A percentile compares a stretch with the other conserved stretches of the same genome.
phyloP scores from a whole-genome alignment of 1,284 basidiomycete species.

The Kalmanozyma brasiliensis region DNA sequence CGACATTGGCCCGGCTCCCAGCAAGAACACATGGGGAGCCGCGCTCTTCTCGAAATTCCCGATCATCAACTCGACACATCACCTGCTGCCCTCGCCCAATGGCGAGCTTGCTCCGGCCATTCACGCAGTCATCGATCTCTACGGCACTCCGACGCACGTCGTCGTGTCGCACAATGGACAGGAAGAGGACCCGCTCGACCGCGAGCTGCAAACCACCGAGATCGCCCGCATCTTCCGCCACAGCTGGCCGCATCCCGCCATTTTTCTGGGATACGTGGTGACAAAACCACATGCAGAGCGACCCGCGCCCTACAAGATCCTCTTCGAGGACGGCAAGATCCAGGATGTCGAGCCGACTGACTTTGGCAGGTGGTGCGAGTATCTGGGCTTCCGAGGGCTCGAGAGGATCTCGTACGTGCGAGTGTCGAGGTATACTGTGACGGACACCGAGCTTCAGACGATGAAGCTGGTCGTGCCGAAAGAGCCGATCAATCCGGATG shows the following conservation, averaged over 20 bases:
- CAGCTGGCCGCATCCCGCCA: slow-evolving; percentile 79
- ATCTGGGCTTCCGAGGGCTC: slow-evolving; percentile 61
- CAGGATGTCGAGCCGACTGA: slow-evolving; percentile 70
- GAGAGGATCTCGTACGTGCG: slow-evolving; percentile 61
- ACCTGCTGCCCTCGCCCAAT: slow-evolving; percentile 84
- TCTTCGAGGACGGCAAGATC: slow-evolving; percentile 70
- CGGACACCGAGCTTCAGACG: slow-evolving; percentile 64
- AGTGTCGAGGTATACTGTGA: slow-evolving; percentile 63
- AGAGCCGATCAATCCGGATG: slow-evolving; percentile 49
- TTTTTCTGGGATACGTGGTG: slow-evolving; percentile 80
- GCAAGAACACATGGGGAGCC: slow-evolving; percentile 84
- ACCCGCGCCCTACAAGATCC: slow-evolving; percentile 85
- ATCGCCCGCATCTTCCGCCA: slow-evolving; percentile 82
- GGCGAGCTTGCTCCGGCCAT: slow-evolving; percentile 81
- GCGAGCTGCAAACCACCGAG: slow-evolving; percentile 85
- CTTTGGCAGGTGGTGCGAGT: slow-evolving; percentile 63
- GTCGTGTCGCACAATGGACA: slow-evolving; percentile 93
- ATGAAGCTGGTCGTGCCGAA: slow-evolving; percentile 60
- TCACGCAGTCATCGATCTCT: slow-evolving; percentile 85
- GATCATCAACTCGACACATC: slow-evolving; percentile 87
- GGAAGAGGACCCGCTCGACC: slow-evolving; percentile 86
- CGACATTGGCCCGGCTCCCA: slow-evolving; percentile 83
- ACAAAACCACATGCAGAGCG: slow-evolving; percentile 78
- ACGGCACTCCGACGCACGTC: slow-evolving; percentile 82
- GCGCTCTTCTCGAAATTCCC: slow-evolving; percentile 74